Evolutionary conservation across 129 eudicot genomes (phyloP), one percentile per base, ranked within the genome.

Genomic region (Flaveria sonorensis): DNA sequence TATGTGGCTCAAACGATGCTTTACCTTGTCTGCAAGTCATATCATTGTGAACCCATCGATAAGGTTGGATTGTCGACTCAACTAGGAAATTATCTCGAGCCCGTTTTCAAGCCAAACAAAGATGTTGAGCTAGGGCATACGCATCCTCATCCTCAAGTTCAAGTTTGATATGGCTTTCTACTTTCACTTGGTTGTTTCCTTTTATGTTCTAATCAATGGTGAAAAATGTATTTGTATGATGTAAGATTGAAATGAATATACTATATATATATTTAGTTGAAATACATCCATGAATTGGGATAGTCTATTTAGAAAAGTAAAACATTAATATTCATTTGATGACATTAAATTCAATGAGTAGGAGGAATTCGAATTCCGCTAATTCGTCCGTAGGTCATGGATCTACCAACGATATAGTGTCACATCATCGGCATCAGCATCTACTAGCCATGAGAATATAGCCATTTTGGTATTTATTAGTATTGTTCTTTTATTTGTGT

Each of bases 21-120:
- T 72, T 83, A 83, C 60, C 83, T 83, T 48, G 70, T 83, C 32
- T 83, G 86, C 65, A 83, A 83, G 80, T 83, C 83, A 14, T 20
- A 83, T 73, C 86, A 83, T 72, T 28, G 65, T 62, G 78, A 76
- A 16, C 66, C 70, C 57, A 82, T 82, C 5, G 86, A 82, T 59
- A 82, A 82, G 70, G 48, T 64, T 14, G 81, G 77, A 24, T 77
- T 82, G 32, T 82, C 86, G 36, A 78, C 74, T 26, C 86, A 82
- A 14, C 74, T 82, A 21, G 86, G 78, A 70, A 79, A 75, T 47
- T 82, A 82, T 46, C 56, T 82, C 21, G 79, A 72, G 71, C 82
- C 79, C 0, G 76, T 55, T 18, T 65, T 82, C 15, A 77, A 71
- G 83, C 39, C 19, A 1, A 77, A 72, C 59, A 77, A 77, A 67